A percentile compares a stretch with the other conserved stretches of the same genome.
phyloP scores from a whole-genome alignment of 371 early-diverging fungal species.

The Apophysomyces elegans region DNA sequence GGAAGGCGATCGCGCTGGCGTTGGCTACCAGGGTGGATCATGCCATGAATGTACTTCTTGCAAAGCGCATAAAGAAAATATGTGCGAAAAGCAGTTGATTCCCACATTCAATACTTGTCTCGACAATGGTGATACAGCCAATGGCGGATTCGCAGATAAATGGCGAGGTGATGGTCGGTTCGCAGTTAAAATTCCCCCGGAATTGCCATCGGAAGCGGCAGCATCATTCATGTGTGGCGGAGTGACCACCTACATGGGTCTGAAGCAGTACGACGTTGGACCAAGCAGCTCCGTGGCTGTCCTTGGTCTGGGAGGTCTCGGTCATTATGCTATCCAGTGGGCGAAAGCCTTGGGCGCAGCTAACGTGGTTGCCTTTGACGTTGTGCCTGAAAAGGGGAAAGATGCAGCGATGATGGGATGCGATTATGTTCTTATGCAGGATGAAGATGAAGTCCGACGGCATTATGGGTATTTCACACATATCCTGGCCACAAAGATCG shows the following conservation, averaged over 20 bases:
- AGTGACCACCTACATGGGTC: conserved; percentile 57
- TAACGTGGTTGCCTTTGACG: conserved; percentile 37
- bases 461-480: conserved; percentile 25
- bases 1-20: conserved; percentile 74
- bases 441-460: conserved; percentile 14
- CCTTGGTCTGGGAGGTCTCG: conserved; percentile 73
- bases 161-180: conserved; percentile 54
- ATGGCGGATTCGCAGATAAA: conserved; percentile 67
- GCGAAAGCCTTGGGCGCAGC: conserved; percentile 53
- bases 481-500: conserved; percentile 17
- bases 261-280: conserved; percentile 31
- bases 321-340: conserved; percentile 63
- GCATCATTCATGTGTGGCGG: conserved; percentile 23
- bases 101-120: conserved; percentile 64
- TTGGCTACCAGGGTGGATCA: conserved; percentile 58
- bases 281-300: conserved; percentile 52
- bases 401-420: conserved; percentile 14
- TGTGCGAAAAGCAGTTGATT: conserved; percentile 51
- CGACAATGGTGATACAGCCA: conserved; percentile 53
- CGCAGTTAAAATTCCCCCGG: conserved; percentile 54
- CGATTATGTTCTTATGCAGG: conserved; percentile 14
- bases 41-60: conserved; percentile 42
- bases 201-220: conserved; percentile 34
- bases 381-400: conserved; percentile 11
- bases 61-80: conserved; percentile 27